Percentiles rank a stretch among this genome's conserved stretches.
Evolutionary conservation across 2,329 filamentous ascomycete species (phyloP).

Genomic region (Chaetoscypha palmicola): DNA sequence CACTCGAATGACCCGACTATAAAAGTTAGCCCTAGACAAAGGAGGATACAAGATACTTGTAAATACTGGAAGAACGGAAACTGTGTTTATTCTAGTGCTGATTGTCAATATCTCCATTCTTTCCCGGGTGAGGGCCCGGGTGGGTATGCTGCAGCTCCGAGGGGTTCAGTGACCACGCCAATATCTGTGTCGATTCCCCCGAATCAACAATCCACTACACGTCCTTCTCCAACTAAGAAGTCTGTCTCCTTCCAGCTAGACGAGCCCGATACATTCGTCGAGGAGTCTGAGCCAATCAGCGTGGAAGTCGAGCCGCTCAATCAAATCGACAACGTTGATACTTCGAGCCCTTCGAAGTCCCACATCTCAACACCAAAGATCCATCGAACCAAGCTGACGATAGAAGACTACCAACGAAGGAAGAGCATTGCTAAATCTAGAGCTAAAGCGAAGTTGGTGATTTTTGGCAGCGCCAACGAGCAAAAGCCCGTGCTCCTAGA

Average conservation of each 20-base stretch:
- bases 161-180: too few relatives aligned
- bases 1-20: neutral
- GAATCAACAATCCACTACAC: too few relatives aligned
- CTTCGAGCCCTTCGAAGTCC: too few relatives aligned
- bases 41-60: neutral
- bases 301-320: neutral
- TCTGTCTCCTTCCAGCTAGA: constrained; percentile 12
- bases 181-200: too few relatives aligned
- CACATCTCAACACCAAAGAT: too few relatives aligned
- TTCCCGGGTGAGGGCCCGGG: too few relatives aligned
- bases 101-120: neutral
- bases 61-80: constrained; percentile 3
- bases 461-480: constrained; percentile 19
- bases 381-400: too few relatives aligned
- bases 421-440: too few relatives aligned
- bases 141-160: too few relatives aligned
- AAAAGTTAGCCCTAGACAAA: neutral
- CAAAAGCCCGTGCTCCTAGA: constrained; percentile 12
- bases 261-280: neutral
- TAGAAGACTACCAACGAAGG: too few relatives aligned
- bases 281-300: constrained; percentile 5
- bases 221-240: too few relatives aligned
- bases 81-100: constrained; percentile 1
- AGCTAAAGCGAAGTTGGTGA: constrained; percentile 17
- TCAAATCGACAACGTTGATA: too few relatives aligned